Base-by-base conservation (phyloP, 805 yeast genomes). In the Nakazawaea molendinolei region DNA sequence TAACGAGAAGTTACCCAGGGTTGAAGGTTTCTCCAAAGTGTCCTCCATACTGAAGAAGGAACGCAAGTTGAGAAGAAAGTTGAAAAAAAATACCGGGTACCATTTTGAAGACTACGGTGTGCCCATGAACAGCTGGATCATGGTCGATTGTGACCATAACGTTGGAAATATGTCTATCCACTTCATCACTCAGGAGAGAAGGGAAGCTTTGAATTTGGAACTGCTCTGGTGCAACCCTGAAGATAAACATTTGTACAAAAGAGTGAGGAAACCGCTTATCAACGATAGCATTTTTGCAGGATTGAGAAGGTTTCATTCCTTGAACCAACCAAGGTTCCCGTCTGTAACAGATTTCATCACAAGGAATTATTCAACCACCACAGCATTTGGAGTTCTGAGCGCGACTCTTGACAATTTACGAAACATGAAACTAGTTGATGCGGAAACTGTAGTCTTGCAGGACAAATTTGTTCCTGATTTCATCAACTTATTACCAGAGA, bases 111-210 rank as follows among this genome's bases (percentile, higher is more conserved):
- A 71, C 38, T 78, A 71, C 47, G 82, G 84, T 12, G 58, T 61
- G 9, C 46, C 64, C 5, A 65, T 77, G 4, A 86, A 86, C 47
- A 72, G 84, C 18, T 89, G 97, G 97, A 76, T 85, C 16, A 75
- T 85, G 71, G 63, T 87, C 32, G 86, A 86, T 47, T 71, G 86
- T 33, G 86, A 85, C 46, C 70, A 85, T 31, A 63, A 67, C 19
- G 57, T 72, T 2, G 81, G 79, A 42, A 74, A 75, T 25, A 70
- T 86, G 3, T 71, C 66, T 37, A 68, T 89, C 22, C 95, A 89
- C 56, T 56, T 89, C 13, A 58, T 89, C 49, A 85, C 95, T 0
- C 65, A 67, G 4, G 78, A 76, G 27, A 73, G 90, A 54, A 66
- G 97, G 40, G 52, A 56, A 13, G 78, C 73, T 40, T 59, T 90